phyloP scores from a whole-genome alignment of 2,329 filamentous ascomycete genomes.

The Exophiala xenobiotica region DNA sequence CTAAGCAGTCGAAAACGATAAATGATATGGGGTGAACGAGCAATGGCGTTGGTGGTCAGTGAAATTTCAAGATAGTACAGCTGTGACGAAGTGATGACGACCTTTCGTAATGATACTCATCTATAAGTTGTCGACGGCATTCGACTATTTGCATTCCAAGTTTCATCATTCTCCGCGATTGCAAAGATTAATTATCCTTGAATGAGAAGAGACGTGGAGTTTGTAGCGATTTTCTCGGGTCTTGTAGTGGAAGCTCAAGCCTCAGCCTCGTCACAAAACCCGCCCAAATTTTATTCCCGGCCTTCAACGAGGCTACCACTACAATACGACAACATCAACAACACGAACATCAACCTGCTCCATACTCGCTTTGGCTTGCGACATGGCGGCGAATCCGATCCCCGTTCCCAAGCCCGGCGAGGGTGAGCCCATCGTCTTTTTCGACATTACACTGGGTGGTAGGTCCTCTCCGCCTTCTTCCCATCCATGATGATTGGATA shows the following conservation, averaged over 20 bases:
- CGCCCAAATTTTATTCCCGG: not conserved
- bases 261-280: not conserved
- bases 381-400: conserved; percentile 21
- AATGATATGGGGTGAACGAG: not conserved
- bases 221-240: too few relatives aligned
- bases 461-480: conserved; percentile 16
- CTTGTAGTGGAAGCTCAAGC: not conserved
- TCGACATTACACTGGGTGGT: conserved; percentile 50
- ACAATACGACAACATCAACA: not conserved
- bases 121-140: too few relatives aligned
- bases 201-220: too few relatives aligned
- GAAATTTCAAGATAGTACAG: too few relatives aligned
- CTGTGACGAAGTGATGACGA: too few relatives aligned
- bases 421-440: conserved; percentile 49
- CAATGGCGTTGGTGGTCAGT: not conserved
- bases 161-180: too few relatives aligned
- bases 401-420: conserved; percentile 30
- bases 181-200: too few relatives aligned
- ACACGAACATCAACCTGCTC: not conserved
- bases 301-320: not conserved
- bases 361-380: not conserved
- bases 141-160: too few relatives aligned
- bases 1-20: not conserved
- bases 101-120: too few relatives aligned
- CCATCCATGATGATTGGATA: not conserved